phyloP scores from a whole-genome alignment of 2,329 filamentous ascomycete species.

The Lachnellula willkommii region DNA sequence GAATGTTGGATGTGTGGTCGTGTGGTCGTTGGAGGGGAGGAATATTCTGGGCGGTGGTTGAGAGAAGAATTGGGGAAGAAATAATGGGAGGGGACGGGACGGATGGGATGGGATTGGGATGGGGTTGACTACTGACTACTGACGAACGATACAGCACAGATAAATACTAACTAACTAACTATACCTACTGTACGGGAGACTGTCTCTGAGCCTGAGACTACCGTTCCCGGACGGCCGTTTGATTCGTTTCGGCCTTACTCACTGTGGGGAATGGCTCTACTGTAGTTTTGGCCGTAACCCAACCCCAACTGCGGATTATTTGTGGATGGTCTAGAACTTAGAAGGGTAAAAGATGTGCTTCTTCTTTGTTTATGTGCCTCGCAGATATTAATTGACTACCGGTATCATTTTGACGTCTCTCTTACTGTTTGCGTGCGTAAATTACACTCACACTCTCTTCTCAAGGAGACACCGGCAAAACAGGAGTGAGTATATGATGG shows the following conservation, averaged over 20 bases:
- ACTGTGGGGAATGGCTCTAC: constrained; percentile 9
- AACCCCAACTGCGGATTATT: background rate
- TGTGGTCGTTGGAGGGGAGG: background rate
- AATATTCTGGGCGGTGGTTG: background rate
- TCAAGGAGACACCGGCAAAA: constrained; percentile 6
- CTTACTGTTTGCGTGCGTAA: too few relatives aligned
- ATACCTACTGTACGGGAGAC: background rate
- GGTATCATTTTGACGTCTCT: too few relatives aligned
- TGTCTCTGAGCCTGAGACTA: background rate
- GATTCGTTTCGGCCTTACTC: constrained; percentile 12
- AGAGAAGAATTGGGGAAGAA: background rate
- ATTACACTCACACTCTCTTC: background rate
- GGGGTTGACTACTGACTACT: background rate
- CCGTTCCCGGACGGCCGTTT: background rate
- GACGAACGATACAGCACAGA: too few relatives aligned
- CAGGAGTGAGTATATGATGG: background rate
- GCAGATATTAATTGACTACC: too few relatives aligned
- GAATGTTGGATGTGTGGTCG: background rate
- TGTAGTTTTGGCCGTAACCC: constrained; percentile 4
- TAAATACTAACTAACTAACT: too few relatives aligned
- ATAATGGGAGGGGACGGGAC: background rate
- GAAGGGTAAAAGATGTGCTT: too few relatives aligned
- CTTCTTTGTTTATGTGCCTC: too few relatives aligned
- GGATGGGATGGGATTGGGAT: constrained; percentile 1
- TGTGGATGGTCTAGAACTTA: background rate